These are phyloP conservation scores for Dentipellis fragilis DNA, from an alignment of 768 basidiomycete genomes.

Conservation along the genomic window DNA sequence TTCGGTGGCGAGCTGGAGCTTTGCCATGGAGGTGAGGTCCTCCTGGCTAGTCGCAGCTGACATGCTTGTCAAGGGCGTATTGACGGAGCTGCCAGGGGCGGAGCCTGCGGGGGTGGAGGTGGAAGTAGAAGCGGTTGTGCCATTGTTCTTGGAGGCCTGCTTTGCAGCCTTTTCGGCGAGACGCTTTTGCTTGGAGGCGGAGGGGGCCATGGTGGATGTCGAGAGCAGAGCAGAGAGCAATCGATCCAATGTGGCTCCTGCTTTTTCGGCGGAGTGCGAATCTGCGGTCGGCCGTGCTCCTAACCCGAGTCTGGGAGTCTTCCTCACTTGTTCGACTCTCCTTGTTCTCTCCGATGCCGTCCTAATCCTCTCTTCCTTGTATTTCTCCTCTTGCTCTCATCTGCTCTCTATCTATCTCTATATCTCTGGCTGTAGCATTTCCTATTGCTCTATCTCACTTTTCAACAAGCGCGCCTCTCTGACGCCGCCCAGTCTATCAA, in stretches of 20 bases:
- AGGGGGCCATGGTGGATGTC: conserved; percentile 50
- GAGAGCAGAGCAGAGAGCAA: not conserved
- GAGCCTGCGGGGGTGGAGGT: conserved; percentile 57
- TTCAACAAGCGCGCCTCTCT: not conserved
- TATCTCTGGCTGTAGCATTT: no score
- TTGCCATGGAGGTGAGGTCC: conserved; percentile 79
- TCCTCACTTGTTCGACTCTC: not conserved
- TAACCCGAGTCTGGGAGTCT: conserved; percentile 7
- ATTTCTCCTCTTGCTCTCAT: not conserved
- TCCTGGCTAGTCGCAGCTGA: conserved; percentile 76
- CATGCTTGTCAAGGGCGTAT: conserved; percentile 76
- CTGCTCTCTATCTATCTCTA: no score
- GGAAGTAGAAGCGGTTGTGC: conserved; percentile 38
- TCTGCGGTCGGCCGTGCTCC: not conserved
- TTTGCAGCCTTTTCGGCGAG: conserved; percentile 91
- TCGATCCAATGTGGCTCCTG: conserved; percentile 4
- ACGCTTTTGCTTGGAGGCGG: conserved; percentile 84
- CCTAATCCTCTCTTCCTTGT: not conserved
- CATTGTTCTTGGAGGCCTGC: conserved; percentile 47
- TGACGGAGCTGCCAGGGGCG: conserved; percentile 40
- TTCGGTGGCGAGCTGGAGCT: conserved; percentile 82
- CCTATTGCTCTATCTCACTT: not conserved
- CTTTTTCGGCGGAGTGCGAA: conserved; percentile 2
- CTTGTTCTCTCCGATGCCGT: not conserved
- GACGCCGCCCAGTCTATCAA: not conserved